These are phyloP conservation scores for Phallus indusiatus DNA, from an alignment of 768 basidiomycete genomes.

Conservation along the genomic window DNA sequence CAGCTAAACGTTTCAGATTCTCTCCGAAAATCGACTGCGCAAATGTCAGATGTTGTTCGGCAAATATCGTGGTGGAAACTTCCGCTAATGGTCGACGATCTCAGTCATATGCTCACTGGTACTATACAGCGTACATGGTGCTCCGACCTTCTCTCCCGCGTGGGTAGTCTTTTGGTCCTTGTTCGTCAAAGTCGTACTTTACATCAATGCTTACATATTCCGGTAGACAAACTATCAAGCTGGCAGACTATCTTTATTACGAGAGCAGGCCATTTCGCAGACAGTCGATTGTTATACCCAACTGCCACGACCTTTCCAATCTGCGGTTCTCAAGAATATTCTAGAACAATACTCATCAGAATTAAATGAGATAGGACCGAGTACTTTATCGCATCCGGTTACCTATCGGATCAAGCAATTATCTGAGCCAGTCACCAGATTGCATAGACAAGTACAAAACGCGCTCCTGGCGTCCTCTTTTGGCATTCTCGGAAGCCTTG, in stretches of 20 bases:
- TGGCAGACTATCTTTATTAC: conserved; percentile 44
- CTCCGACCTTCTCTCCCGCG: conserved; percentile 8
- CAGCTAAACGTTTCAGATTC: background rate
- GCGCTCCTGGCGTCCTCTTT: conserved; percentile 41
- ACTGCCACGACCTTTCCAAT: conserved; percentile 33
- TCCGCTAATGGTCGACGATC: conserved; percentile 14
- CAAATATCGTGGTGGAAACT: conserved; percentile 16
- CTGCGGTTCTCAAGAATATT: conserved; percentile 48
- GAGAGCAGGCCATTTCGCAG: conserved; percentile 30
- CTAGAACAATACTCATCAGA: conserved; percentile 43
- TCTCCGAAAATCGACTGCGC: background rate
- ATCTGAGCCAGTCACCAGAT: conserved; percentile 41
- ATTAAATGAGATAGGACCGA: conserved; percentile 36
- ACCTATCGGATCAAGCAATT: conserved; percentile 43
- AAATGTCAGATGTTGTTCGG: conserved; percentile 2
- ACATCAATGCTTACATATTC: background rate
- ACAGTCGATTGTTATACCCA: conserved; percentile 32
- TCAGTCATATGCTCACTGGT: conserved; percentile 6
- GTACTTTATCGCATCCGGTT: conserved; percentile 43
- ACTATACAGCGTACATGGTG: conserved; percentile 9
- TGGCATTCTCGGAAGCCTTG: conserved; percentile 38
- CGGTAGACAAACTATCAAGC: conserved; percentile 56
- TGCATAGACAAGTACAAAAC: conserved; percentile 59
- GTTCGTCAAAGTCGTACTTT: background rate
- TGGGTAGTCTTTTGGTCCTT: background rate